phyloP scores from a whole-genome alignment of 169 alveolate species.

The Besnoitia besnoiti region DNA sequence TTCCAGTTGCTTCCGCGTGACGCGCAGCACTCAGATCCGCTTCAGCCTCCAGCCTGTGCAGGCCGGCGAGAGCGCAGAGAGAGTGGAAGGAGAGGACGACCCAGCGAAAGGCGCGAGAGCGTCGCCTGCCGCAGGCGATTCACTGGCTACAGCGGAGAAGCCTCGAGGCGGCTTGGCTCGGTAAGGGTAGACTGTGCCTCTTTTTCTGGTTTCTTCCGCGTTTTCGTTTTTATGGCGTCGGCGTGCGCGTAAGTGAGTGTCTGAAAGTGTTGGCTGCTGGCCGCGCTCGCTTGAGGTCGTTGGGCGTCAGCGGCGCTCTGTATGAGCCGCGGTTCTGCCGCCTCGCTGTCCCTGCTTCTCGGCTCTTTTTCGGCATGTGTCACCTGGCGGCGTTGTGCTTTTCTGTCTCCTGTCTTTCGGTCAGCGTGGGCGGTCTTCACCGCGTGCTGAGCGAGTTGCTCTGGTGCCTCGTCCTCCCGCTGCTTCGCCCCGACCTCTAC shows the following conservation, averaged over 20 bases:
- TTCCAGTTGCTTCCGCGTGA: neutral
- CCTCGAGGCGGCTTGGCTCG: neutral
- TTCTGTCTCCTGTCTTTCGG: neutral
- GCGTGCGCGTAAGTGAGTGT: no score
- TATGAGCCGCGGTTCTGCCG: no score
- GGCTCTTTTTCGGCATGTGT: neutral
- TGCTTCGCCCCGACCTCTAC: constrained; percentile 38
- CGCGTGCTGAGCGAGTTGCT: constrained; percentile 31
- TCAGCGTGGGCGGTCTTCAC: constrained; percentile 18
- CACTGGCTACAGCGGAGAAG: neutral
- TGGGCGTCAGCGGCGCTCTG: no score
- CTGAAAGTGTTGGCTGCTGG: no score
- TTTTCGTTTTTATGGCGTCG: no score
- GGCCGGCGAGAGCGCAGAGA: neutral
- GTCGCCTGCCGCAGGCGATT: no score
- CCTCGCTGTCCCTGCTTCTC: neutral
- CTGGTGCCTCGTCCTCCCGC: constrained; percentile 36
- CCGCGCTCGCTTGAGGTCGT: no score
- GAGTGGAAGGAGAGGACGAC: neutral
- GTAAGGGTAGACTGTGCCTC: neutral
- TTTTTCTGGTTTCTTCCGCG: neutral
- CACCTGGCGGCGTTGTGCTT: neutral
- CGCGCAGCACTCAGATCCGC: neutral
- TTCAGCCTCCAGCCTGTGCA: neutral
- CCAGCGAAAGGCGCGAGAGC: neutral